Conservation (phyloP, 345 rosid species). For the Populus davidiana region DNA sequence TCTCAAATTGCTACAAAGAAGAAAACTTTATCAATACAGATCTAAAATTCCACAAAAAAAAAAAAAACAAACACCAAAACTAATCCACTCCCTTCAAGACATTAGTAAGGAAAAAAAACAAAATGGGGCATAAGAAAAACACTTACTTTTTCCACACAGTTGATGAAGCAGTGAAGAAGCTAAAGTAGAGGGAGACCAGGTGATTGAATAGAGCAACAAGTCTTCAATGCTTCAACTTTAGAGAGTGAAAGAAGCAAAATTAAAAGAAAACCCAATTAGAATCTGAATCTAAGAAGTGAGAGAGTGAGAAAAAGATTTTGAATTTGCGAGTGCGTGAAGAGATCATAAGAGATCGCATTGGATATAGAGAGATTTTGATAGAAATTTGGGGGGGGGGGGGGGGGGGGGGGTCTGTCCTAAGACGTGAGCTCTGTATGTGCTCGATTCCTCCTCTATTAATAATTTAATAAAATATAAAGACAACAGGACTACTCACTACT, state of each 20-base stretch:
- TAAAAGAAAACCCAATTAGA: constrained; percentile 21
- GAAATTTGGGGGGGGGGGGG: neutral
- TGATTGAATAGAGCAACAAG: constrained; percentile 1
- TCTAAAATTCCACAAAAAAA: constrained; percentile 23
- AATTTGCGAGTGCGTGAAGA: constrained; percentile 12
- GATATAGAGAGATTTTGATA: constrained; percentile 15
- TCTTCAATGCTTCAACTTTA: neutral
- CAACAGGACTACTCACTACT: neutral
- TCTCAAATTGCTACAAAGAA: constrained; percentile 19
- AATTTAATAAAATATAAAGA: neutral
- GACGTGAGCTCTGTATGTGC: constrained; percentile 18
- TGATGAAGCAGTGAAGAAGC: constrained; percentile 25
- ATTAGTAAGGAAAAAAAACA: neutral
- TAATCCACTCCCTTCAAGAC: neutral
- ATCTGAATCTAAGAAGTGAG: constrained; percentile 1
- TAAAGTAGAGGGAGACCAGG: constrained; percentile 7
- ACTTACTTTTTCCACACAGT: constrained; percentile 22
- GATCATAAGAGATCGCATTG: constrained; percentile 28
- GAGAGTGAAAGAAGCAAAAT: neutral
- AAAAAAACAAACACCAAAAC: constrained; percentile 3
- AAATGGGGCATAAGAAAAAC: neutral
- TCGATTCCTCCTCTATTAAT: constrained; percentile 13
- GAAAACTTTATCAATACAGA: constrained; percentile 22
- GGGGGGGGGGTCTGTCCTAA: constrained; percentile 6
- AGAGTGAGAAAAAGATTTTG: neutral